Percentiles rank a stretch among this genome's conserved stretches.
These are phyloP conservation scores for Psilocybe subaeruginosa DNA, from an alignment of 768 basidiomycete species.

Conservation along the genomic window DNA sequence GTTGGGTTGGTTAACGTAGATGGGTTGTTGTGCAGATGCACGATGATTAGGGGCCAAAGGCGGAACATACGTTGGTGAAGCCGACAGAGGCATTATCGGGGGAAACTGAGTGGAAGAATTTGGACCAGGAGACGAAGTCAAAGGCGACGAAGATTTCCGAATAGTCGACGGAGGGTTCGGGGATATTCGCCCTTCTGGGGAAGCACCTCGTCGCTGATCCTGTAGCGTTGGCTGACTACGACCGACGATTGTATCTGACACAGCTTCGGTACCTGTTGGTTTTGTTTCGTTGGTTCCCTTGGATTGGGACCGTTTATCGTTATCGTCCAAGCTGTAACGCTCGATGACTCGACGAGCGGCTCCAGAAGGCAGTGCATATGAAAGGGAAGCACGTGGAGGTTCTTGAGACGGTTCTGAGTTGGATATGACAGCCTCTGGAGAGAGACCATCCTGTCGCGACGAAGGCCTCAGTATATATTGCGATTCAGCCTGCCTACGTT, in stretches of 20 bases:
- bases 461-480: slow-evolving; percentile 23
- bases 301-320: slow-evolving; percentile 35
- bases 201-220: slow-evolving; percentile 17
- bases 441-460: slow-evolving; percentile 26
- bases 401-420: slow-evolving; percentile 40
- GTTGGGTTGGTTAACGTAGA: slow-evolving; percentile 64
- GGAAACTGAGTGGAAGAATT: slow-evolving; percentile 33
- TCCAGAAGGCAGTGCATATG: slow-evolving; percentile 48
- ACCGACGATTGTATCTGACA: slow-evolving; percentile 28
- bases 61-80: slow-evolving; percentile 61
- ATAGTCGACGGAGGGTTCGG: slow-evolving; percentile 37
- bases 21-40: slow-evolving; percentile 76
- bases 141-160: slow-evolving; percentile 16
- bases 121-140: slow-evolving; percentile 16
- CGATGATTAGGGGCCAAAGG: slow-evolving; percentile 71
- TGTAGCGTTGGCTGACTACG: slow-evolving; percentile 21
- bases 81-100: slow-evolving; percentile 60
- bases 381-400: slow-evolving; percentile 38
- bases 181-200: slow-evolving; percentile 25
- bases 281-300: slow-evolving; percentile 36
- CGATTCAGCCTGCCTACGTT: slow-evolving; percentile 24
- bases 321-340: slow-evolving; percentile 56
- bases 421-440: slow-evolving; percentile 34
- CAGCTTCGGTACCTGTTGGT: slow-evolving; percentile 31
- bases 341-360: slow-evolving; percentile 50